A percentile compares a stretch with the other conserved stretches of the same genome.
Evolutionary conservation across 2,329 filamentous ascomycete genomes (phyloP).

Genomic region (Penicillium sp.): DNA sequence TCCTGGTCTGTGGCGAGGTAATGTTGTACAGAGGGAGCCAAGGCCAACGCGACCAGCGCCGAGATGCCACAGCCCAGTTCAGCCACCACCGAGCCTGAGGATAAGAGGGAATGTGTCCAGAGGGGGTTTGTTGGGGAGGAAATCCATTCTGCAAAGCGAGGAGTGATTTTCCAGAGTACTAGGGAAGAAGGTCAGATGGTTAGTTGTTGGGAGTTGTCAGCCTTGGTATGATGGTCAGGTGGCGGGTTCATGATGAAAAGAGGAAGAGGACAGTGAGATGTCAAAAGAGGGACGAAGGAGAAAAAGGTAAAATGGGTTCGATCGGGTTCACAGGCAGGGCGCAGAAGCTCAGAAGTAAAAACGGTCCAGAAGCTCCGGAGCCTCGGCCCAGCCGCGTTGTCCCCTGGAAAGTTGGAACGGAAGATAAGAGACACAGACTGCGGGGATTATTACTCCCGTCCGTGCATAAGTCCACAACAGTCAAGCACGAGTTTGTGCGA

Average conservation of each 20-base stretch:
- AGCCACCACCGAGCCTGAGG: slow-evolving; percentile 64
- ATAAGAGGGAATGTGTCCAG: slow-evolving; percentile 61
- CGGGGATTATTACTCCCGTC: slow-evolving; percentile 18
- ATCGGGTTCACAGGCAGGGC: slow-evolving; percentile 11
- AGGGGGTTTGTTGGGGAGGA: slow-evolving; percentile 66
- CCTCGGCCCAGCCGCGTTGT: slow-evolving; percentile 18
- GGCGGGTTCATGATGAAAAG: neutral
- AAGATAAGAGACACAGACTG: slow-evolving; percentile 19
- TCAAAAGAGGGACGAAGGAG: neutral
- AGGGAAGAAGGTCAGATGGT: slow-evolving; percentile 14
- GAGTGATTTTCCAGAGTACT: slow-evolving; percentile 93
- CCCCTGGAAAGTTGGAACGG: slow-evolving; percentile 11
- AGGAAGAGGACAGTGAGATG: slow-evolving; percentile 1
- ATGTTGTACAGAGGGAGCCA: slow-evolving; percentile 65
- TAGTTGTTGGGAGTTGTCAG: slow-evolving; percentile 16
- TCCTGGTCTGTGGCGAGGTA: slow-evolving; percentile 88
- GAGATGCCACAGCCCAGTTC: slow-evolving; percentile 92
- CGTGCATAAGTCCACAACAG: slow-evolving; percentile 17
- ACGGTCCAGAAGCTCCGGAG: slow-evolving; percentile 12
- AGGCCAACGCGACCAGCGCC: slow-evolving; percentile 73
- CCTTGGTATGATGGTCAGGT: neutral
- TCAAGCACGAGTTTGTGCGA: slow-evolving; percentile 11
- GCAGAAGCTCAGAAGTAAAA: slow-evolving; percentile 10
- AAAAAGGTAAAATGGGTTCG: neutral
- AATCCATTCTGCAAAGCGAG: slow-evolving; percentile 82